Percentiles rank a stretch among this genome's conserved stretches.
These are phyloP conservation scores for Aspergillus panamensis DNA, from an alignment of 495 filamentous ascomycete species.

Conservation along the genomic window DNA sequence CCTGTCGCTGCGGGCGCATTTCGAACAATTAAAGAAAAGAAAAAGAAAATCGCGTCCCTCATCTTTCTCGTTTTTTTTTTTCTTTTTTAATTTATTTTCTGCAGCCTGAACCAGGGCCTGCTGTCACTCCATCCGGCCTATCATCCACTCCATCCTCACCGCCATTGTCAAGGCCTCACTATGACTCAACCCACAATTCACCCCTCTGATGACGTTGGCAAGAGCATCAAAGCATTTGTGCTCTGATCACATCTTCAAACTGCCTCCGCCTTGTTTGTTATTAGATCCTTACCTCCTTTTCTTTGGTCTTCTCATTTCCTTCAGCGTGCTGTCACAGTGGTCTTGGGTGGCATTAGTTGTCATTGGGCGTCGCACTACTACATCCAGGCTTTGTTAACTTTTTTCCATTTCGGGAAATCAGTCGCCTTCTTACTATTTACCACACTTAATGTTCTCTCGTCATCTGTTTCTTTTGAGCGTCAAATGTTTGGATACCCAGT, in stretches of 20 bases:
- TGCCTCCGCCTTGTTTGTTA: slow-evolving; percentile 3
- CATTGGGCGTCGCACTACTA: neutral
- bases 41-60: slow-evolving; percentile 4
- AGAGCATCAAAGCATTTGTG: neutral
- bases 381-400: neutral
- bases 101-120: slow-evolving; percentile 14
- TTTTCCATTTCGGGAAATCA: slow-evolving; percentile 18
- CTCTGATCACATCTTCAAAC: neutral
- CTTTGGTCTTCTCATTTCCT: slow-evolving; percentile 1
- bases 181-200: neutral
- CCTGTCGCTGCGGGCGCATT: slow-evolving; percentile 24
- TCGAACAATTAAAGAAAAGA: neutral
- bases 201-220: neutral
- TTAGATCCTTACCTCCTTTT: neutral
- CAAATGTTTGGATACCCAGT: slow-evolving; percentile 26
- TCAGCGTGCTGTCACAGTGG: slow-evolving; percentile 17
- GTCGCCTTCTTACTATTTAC: neutral
- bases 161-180: slow-evolving; percentile 15
- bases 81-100: neutral
- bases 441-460: slow-evolving; percentile 1
- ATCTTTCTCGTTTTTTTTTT: neutral
- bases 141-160: slow-evolving; percentile 18
- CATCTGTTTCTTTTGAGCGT: slow-evolving; percentile 1
- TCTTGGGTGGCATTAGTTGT: slow-evolving; percentile 10
- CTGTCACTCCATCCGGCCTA: slow-evolving; percentile 9